These are phyloP conservation scores for Dendrobium catenatum DNA, from an alignment of 106 monocot genomes.

Conservation along the genomic window DNA sequence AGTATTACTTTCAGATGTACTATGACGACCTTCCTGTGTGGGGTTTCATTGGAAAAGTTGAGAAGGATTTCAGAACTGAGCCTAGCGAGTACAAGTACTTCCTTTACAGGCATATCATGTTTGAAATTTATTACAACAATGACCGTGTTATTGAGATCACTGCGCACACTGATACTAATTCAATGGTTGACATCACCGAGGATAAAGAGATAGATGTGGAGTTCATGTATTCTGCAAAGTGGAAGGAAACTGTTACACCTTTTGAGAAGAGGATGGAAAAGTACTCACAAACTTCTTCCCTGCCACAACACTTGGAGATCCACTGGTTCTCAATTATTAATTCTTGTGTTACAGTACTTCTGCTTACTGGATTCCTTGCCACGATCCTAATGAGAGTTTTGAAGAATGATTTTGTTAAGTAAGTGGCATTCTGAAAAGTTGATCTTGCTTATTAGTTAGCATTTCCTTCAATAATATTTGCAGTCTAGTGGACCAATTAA, in stretches of 20 bases:
- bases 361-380: conserved; percentile 72
- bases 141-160: conserved; percentile 71
- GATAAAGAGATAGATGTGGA: conserved; percentile 60
- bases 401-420: conserved; percentile 89
- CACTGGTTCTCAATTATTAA: conserved; percentile 92
- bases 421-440: conserved; percentile 15
- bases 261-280: conserved; percentile 90
- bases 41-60: conserved; percentile 81
- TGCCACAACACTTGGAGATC: conserved; percentile 69
- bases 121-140: conserved; percentile 61
- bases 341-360: conserved; percentile 75
- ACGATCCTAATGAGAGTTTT: conserved; percentile 85
- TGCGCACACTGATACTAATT: conserved; percentile 39
- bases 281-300: conserved; percentile 48
- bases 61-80: conserved; percentile 50
- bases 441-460: neutral
- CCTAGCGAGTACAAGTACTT: conserved; percentile 66
- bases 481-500: neutral
- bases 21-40: conserved; percentile 87
- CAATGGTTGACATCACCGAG: conserved; percentile 58
- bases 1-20: conserved; percentile 91
- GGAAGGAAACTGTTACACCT: conserved; percentile 57
- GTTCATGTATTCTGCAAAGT: conserved; percentile 65
- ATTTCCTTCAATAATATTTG: neutral
- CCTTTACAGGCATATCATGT: conserved; percentile 63